Evolutionary conservation across 2,329 filamentous ascomycete genomes (phyloP).

Genomic region (Colletotrichum coccodes): DNA sequence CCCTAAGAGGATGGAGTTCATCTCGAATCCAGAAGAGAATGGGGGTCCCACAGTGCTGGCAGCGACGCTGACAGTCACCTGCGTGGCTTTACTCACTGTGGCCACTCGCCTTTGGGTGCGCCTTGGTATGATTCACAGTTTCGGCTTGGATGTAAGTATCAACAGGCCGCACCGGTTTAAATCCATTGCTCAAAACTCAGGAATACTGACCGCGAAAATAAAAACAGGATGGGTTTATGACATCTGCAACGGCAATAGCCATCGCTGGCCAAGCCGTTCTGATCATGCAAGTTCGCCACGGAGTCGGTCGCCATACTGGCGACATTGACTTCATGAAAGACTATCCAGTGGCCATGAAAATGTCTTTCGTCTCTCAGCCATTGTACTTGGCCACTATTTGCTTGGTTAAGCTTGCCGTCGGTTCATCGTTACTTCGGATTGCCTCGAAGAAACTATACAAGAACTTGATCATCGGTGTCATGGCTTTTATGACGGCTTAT

Average conservation of each 20-base stretch:
- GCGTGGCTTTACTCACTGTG: conserved; percentile 49
- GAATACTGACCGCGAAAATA: neutral
- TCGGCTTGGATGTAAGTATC: conserved; percentile 56
- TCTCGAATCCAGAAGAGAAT: conserved; percentile 46
- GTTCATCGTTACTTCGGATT: conserved; percentile 52
- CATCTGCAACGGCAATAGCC: conserved; percentile 41
- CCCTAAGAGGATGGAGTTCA: conserved; percentile 7
- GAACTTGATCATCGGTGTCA: conserved; percentile 47
- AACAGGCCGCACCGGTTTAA: no score
- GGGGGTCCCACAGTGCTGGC: conserved; percentile 50
- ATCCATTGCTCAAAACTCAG: no score
- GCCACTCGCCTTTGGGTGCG: conserved; percentile 58
- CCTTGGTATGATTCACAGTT: conserved; percentile 54
- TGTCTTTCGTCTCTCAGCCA: conserved; percentile 55
- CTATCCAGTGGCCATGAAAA: conserved; percentile 48
- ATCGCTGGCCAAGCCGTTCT: conserved; percentile 51
- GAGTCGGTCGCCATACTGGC: conserved; percentile 56
- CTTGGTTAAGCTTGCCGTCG: conserved; percentile 54
- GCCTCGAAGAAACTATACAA: conserved; percentile 47
- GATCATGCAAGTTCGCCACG: conserved; percentile 51
- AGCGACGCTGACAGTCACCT: conserved; percentile 50
- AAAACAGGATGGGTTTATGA: conserved; percentile 43
- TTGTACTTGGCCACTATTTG: conserved; percentile 54
- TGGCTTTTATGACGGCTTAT: conserved; percentile 47
- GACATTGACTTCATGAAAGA: conserved; percentile 47